These are phyloP conservation scores for Tylopilus balloui DNA, from an alignment of 768 basidiomycete genomes.

Conservation along the genomic window DNA sequence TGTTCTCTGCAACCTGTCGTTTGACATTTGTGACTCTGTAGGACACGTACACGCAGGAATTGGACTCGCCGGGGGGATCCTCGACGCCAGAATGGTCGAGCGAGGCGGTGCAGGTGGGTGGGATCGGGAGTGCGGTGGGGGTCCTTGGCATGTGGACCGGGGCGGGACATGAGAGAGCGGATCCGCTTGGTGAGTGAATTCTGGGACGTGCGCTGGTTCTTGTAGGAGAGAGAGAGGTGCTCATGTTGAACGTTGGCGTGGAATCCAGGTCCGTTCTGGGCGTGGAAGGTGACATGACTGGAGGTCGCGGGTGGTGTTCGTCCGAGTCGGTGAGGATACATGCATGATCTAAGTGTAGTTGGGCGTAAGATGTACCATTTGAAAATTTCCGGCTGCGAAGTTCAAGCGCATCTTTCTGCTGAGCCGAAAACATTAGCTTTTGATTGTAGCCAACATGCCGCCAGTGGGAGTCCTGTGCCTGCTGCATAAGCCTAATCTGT, in stretches of 20 bases:
- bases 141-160: constrained; percentile 56
- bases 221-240: background rate
- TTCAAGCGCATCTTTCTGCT: no score
- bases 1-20: background rate
- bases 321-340: no score
- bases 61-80: constrained; percentile 29
- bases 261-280: constrained; percentile 40
- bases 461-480: no score
- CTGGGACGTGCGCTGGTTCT: background rate
- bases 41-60: constrained; percentile 29
- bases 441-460: no score
- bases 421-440: no score
- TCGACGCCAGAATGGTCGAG: constrained; percentile 44
- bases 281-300: constrained; percentile 38
- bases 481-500: no score
- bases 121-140: constrained; percentile 48
- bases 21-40: constrained; percentile 3
- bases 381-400: no score
- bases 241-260: background rate
- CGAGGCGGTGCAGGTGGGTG: constrained; percentile 56
- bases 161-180: constrained; percentile 39
- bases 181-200: constrained; percentile 39
- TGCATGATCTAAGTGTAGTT: no score
- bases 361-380: no score
- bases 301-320: no score